phyloP scores from a whole-genome alignment of 768 basidiomycete genomes.

The Tricholoma furcatifolium region DNA sequence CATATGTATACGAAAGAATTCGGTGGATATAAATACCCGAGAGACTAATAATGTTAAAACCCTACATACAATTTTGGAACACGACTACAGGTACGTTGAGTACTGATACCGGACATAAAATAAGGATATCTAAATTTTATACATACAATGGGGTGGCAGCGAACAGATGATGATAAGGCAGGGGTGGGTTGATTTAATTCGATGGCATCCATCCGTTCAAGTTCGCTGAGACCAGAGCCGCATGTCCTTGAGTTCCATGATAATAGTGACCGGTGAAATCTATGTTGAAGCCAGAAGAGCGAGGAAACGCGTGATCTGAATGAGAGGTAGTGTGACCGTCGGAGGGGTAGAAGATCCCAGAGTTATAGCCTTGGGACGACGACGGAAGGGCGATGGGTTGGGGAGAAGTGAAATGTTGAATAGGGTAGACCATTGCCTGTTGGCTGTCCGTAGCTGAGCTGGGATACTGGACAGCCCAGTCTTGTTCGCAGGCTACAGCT shows the following conservation, averaged over 20 bases:
- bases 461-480: conserved; percentile 5
- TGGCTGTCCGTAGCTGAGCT: background rate
- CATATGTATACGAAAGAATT: background rate
- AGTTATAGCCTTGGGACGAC: conserved; percentile 1
- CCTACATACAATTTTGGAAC: no score
- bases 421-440: background rate
- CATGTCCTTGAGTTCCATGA: background rate
- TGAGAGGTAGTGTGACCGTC: background rate
- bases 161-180: background rate
- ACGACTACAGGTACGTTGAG: background rate
- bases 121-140: conserved; percentile 15
- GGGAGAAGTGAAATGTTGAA: conserved; percentile 3
- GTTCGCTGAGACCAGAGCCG: conserved; percentile 4
- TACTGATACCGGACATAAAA: conserved; percentile 5
- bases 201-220: conserved; percentile 15
- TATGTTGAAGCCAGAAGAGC: conserved; percentile 5
- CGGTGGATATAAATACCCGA: background rate
- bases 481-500: background rate
- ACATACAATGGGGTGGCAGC: no score
- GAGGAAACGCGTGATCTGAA: background rate
- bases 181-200: background rate
- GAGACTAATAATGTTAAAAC: background rate
- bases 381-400: background rate
- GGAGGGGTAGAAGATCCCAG: background rate
- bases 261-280: background rate